phyloP scores from a whole-genome alignment of 345 rosid genomes.

The Melaleuca alternifolia region DNA sequence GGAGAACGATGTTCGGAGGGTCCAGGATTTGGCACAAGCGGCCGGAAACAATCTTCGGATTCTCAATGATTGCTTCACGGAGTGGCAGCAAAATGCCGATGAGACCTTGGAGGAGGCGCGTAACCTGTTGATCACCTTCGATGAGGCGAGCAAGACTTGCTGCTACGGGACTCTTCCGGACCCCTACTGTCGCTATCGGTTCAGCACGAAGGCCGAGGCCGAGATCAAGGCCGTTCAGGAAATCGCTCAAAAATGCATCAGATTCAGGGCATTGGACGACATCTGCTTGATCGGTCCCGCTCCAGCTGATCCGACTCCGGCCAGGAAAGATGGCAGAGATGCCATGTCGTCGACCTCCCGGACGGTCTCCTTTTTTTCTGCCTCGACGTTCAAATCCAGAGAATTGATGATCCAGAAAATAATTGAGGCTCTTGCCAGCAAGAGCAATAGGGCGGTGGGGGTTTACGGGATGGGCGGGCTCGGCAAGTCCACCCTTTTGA shows the following conservation, averaged over 20 bases:
- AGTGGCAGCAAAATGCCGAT: accelerated
- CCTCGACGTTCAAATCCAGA: not conserved
- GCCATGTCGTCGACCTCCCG: too few relatives aligned
- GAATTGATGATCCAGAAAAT: too few relatives aligned
- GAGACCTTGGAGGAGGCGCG: accelerated
- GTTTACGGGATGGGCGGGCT: not conserved
- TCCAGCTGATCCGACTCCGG: too few relatives aligned
- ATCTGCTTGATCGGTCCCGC: not conserved
- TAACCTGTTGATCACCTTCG: not conserved
- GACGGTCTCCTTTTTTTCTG: too few relatives aligned
- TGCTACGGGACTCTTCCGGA: not conserved
- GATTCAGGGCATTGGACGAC: accelerated
- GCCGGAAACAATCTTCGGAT: accelerated
- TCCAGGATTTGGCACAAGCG: accelerated
- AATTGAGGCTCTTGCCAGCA: not conserved
- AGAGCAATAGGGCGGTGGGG: not conserved
- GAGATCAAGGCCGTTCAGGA: accelerated
- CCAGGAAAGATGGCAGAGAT: too few relatives aligned
- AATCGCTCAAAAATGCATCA: accelerated
- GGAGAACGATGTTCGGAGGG: not conserved
- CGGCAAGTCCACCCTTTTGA: not conserved
- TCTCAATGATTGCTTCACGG: accelerated
- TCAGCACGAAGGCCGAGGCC: not conserved
- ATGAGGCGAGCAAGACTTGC: not conserved
- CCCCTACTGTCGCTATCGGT: accelerated